Base-by-base conservation (phyloP, 352 stramenopile genomes). In the Pythium brassicae region DNA sequence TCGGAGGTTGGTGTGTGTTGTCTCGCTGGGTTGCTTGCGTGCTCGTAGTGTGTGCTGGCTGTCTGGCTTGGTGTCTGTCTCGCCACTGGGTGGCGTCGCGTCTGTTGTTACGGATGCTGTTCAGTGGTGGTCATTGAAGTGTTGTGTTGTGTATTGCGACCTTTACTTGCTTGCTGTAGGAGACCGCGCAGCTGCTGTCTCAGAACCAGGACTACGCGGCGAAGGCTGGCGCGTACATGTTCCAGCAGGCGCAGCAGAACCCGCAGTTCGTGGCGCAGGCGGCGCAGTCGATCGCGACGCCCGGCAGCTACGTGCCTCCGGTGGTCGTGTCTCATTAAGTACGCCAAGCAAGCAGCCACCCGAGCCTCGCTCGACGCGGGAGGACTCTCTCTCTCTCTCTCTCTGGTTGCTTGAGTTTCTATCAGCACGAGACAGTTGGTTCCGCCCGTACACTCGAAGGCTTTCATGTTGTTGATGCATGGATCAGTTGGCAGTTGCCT, bases 181-280 rank as follows among this genome's bases (percentile, higher is more conserved):
- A 91, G 61, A 84, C 83, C 2, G 78, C 83, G 50, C 71, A 82
- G 22, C 34, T 92, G 55, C 54, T 93, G 34, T 68, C 66, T 55
- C 64, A 86, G 56, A 79, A 94, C 53, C 68, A 83, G 61, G 75
- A 76, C 23, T 68, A 84, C 14, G 78, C 73, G 1, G 68, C 73
- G 19, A 77, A 85, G 42, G 79, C 80, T 10, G 76, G 82, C 15
- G 78, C 79, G 7, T 92, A 83, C 54, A 70, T 91, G 51, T 60
- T 89, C 10, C 55, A 76, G 48, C 73, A 89, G 48, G 79, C 78
- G 27, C 78, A 94, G 57, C 57, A 88, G 20, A 86, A 88, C 56
- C 84, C 83, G 47, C 70, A 92, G 51, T 82, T 89, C 32, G 82
- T 80, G 43, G 68, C 72, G 8, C 76, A 94, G 68, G 69, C 79